phyloP scores from a whole-genome alignment of 768 basidiomycete species.

The Lyophyllum atratum region DNA sequence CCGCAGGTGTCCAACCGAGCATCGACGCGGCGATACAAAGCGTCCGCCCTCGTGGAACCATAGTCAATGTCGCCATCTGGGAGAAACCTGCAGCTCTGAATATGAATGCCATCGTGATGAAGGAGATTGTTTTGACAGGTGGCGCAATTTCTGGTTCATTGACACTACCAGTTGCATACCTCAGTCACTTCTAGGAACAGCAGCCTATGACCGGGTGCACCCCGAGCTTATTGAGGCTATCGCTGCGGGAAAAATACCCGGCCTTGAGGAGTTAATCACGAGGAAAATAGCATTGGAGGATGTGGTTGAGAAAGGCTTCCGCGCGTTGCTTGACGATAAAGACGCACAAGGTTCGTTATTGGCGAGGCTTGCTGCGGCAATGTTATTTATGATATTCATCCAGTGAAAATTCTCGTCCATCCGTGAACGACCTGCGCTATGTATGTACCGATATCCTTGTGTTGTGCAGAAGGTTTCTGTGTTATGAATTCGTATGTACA shows the following conservation, averaged over 20 bases:
- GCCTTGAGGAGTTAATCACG: conserved; percentile 44
- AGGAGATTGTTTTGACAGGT: conserved; percentile 43
- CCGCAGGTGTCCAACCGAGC: conserved; percentile 42
- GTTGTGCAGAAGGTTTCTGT: no score
- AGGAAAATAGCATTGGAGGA: conserved; percentile 41
- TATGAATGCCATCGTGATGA: conserved; percentile 35
- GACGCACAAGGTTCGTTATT: conserved; percentile 37
- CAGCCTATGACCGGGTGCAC: conserved; percentile 39
- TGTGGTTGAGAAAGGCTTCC: conserved; percentile 43
- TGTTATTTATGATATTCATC: not conserved
- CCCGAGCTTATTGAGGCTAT: conserved; percentile 40
- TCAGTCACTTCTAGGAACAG: conserved; percentile 26
- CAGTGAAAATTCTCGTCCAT: conserved; percentile 41
- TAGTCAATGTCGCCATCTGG: conserved; percentile 48
- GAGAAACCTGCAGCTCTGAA: conserved; percentile 34
- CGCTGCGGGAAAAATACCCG: conserved; percentile 36
- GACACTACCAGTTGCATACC: not conserved
- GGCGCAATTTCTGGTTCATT: not conserved
- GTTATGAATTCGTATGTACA: no score
- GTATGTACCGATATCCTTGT: not conserved
- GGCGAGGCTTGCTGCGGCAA: not conserved
- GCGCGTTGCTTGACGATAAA: conserved; percentile 40
- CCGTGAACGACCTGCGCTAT: conserved; percentile 10
- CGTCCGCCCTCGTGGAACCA: conserved; percentile 37
- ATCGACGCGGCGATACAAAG: conserved; percentile 36